Conservation (phyloP, 371 early-diverging fungal species). For the Dichotomocladium elegans region DNA sequence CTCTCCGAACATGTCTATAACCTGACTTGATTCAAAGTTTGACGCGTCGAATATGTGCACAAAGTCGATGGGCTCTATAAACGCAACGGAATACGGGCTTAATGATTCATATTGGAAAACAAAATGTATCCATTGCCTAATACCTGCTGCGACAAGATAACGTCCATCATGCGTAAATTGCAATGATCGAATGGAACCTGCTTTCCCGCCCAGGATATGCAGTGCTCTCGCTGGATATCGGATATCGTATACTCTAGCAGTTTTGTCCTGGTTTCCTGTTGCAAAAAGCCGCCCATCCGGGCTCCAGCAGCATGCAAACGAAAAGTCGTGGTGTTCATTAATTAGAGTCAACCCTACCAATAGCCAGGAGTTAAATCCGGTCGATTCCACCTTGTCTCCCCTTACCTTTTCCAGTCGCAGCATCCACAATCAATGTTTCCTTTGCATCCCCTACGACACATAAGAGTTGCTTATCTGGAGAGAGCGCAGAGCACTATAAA, state of each 20-base stretch:
- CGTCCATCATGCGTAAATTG: conserved; percentile 70
- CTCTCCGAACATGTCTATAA: conserved; percentile 83
- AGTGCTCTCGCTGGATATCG: conserved; percentile 58
- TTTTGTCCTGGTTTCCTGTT: conserved; percentile 80
- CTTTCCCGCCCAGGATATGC: conserved; percentile 52
- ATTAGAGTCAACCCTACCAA: conserved; percentile 14
- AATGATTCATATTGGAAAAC: background rate
- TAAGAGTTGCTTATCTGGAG: conserved; percentile 60
- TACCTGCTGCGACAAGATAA: conserved; percentile 69
- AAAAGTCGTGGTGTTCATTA: conserved; percentile 57
- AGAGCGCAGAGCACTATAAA: conserved; percentile 63
- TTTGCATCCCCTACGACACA: conserved; percentile 75
- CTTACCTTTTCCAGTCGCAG: conserved; percentile 50
- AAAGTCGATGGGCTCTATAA: conserved; percentile 66
- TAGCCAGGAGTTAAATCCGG: background rate
- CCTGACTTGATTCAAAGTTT: conserved; percentile 51
- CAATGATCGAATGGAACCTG: conserved; percentile 78
- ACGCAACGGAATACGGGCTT: background rate
- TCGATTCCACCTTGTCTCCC: background rate
- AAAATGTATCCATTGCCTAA: background rate
- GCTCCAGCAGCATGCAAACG: conserved; percentile 82
- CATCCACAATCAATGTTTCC: conserved; percentile 54
- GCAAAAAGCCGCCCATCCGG: conserved; percentile 71
- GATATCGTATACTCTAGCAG: conserved; percentile 75
- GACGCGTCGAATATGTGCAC: conserved; percentile 70